These are phyloP conservation scores for Adansonia digitata DNA, from an alignment of 345 rosid genomes.

Conservation along the genomic window DNA sequence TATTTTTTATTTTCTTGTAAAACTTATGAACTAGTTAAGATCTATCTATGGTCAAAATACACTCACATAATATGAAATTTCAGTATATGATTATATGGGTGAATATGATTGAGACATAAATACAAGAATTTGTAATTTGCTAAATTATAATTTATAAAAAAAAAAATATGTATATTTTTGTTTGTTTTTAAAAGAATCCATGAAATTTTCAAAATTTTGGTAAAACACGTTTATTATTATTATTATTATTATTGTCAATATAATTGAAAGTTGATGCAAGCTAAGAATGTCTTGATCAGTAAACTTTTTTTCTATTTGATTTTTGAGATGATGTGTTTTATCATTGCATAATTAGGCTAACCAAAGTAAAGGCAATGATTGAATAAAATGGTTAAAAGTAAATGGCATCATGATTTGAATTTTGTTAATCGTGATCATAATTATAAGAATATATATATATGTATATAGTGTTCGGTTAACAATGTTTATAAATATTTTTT, in stretches of 20 bases:
- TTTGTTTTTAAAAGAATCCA: not conserved
- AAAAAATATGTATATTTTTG: not conserved
- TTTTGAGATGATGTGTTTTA: not conserved
- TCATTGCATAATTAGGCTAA: not conserved
- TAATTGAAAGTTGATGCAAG: conserved; percentile 1
- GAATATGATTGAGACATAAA: not conserved
- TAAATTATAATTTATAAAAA: too few relatives aligned
- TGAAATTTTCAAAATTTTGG: not conserved
- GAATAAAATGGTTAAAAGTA: not conserved
- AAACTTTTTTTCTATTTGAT: not conserved
- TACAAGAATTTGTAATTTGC: not conserved
- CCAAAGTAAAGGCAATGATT: conserved; percentile 8
- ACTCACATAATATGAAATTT: not conserved
- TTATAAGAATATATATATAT: too few relatives aligned
- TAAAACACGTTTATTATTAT: not conserved
- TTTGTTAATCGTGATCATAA: too few relatives aligned
- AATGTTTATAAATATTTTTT: too few relatives aligned
- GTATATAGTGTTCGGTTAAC: too few relatives aligned
- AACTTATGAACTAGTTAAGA: not conserved
- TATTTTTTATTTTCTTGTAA: too few relatives aligned
- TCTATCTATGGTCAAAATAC: too few relatives aligned
- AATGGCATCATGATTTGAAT: not conserved
- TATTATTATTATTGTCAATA: too few relatives aligned
- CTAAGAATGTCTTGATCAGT: not conserved
- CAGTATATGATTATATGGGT: too few relatives aligned